Percentiles rank a stretch among this genome's conserved stretches.
Evolutionary conservation across 2,329 filamentous ascomycete species (phyloP).

Genomic region (Fusarium acutatum): DNA sequence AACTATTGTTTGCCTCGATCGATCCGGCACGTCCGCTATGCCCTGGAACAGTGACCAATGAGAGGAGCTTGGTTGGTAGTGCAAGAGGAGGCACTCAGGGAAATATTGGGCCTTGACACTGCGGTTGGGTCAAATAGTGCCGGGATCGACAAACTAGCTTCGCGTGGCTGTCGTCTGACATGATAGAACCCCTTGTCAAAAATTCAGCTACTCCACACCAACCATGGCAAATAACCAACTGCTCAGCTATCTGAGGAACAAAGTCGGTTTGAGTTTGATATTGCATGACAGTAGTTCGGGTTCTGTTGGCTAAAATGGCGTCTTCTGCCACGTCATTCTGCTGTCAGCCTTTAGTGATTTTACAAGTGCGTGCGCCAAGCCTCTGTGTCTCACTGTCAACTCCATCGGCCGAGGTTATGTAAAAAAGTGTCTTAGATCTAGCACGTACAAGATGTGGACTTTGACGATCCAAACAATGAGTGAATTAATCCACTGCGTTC

Average conservation of each 20-base stretch:
- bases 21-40: background rate
- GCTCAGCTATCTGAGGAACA: background rate
- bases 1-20: background rate
- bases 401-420: no score
- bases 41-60: background rate
- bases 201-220: background rate
- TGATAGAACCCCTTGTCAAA: background rate
- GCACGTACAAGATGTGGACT: background rate
- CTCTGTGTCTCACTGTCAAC: background rate
- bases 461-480: background rate
- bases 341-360: background rate
- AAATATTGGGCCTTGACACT: background rate
- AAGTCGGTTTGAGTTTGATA: background rate
- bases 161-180: background rate
- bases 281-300: background rate
- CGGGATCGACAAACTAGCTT: slow-evolving; percentile 1
- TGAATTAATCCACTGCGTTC: background rate
- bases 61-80: background rate
- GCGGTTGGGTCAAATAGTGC: background rate
- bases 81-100: background rate
- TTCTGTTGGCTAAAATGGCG: background rate
- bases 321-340: background rate
- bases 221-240: background rate
- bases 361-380: background rate
- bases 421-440: background rate